Evolutionary conservation across 352 stramenopile species (phyloP).

Genomic region (Pythium volutum): DNA sequence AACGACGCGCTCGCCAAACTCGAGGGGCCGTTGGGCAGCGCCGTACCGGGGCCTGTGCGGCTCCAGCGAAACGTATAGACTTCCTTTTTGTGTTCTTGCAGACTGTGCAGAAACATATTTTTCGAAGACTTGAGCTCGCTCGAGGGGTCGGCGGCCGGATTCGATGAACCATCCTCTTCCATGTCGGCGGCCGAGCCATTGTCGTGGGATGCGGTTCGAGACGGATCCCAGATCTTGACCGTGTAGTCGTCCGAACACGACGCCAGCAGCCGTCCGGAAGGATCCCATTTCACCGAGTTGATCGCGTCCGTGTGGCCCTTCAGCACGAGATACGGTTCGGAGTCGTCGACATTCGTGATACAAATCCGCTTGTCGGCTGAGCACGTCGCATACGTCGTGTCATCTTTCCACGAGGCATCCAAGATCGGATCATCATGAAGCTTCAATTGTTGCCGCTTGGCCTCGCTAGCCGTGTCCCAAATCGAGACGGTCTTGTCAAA

Average conservation of each 20-base stretch:
- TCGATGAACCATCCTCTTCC: slow-evolving; percentile 16
- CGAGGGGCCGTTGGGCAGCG: slow-evolving; percentile 59
- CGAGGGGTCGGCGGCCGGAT: slow-evolving; percentile 12
- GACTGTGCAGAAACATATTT: slow-evolving; percentile 64
- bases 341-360: slow-evolving; percentile 85
- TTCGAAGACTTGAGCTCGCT: slow-evolving; percentile 21
- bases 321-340: slow-evolving; percentile 77
- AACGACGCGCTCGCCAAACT: slow-evolving; percentile 94
- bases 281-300: slow-evolving; percentile 98
- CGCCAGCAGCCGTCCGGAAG: slow-evolving; percentile 90
- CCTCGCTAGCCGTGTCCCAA: slow-evolving; percentile 83
- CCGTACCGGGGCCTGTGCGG: slow-evolving; percentile 68
- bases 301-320: slow-evolving; percentile 96
- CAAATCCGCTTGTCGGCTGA: slow-evolving; percentile 93
- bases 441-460: slow-evolving; percentile 94
- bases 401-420: slow-evolving; percentile 93
- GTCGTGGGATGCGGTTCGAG: slow-evolving; percentile 18
- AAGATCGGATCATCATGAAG: slow-evolving; percentile 89
- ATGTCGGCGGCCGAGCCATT: slow-evolving; percentile 12
- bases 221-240: slow-evolving; percentile 95
- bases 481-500: slow-evolving; percentile 87
- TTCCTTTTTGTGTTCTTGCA: slow-evolving; percentile 92
- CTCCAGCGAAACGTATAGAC: slow-evolving; percentile 94
- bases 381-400: slow-evolving; percentile 93
- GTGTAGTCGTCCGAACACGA: slow-evolving; percentile 98